Percentiles rank a stretch among this genome's conserved stretches.
phyloP scores from a whole-genome alignment of 2,329 filamentous ascomycete species.

The Cladophialophora psammophila region DNA sequence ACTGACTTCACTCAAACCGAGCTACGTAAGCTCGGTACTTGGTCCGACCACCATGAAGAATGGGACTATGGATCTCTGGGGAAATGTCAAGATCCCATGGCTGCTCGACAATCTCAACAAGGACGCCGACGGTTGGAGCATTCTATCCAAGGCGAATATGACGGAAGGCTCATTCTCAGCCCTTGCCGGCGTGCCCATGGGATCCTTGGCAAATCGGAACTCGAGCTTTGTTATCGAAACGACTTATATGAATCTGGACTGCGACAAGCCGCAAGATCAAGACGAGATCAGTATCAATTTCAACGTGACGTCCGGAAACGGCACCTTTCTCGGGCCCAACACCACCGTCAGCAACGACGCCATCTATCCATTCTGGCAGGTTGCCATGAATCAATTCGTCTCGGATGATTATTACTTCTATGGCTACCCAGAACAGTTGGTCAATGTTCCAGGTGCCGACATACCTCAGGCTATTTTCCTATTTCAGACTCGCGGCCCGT shows the following conservation, averaged over 20 bases:
- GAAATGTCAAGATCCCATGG: slow-evolving; percentile 38
- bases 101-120: slow-evolving; percentile 16
- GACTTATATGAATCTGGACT: slow-evolving; percentile 37
- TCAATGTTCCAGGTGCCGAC: slow-evolving; percentile 24
- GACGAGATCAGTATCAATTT: slow-evolving; percentile 24
- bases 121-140: slow-evolving; percentile 32
- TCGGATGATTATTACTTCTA: slow-evolving; percentile 23
- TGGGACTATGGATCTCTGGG: slow-evolving; percentile 36
- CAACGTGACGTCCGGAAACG: slow-evolving; percentile 28
- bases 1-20: slow-evolving; percentile 29
- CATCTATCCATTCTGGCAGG: slow-evolving; percentile 30
- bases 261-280: slow-evolving; percentile 25
- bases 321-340: slow-evolving; percentile 30
- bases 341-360: slow-evolving; percentile 11
- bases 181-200: slow-evolving; percentile 33
- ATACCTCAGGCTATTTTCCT: slow-evolving; percentile 32
- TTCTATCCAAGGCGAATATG: slow-evolving; percentile 22
- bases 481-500: slow-evolving; percentile 30
- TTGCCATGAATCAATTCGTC: slow-evolving; percentile 33
- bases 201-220: slow-evolving; percentile 28
- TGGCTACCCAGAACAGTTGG: slow-evolving; percentile 26
- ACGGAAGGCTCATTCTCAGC: slow-evolving; percentile 32
- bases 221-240: slow-evolving; percentile 36
- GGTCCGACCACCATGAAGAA: slow-evolving; percentile 29
- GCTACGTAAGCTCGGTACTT: slow-evolving; percentile 34